Percentiles rank a stretch among this genome's conserved stretches.
Conservation (phyloP, 805 yeast species). For the Brettanomyces nanus region DNA sequence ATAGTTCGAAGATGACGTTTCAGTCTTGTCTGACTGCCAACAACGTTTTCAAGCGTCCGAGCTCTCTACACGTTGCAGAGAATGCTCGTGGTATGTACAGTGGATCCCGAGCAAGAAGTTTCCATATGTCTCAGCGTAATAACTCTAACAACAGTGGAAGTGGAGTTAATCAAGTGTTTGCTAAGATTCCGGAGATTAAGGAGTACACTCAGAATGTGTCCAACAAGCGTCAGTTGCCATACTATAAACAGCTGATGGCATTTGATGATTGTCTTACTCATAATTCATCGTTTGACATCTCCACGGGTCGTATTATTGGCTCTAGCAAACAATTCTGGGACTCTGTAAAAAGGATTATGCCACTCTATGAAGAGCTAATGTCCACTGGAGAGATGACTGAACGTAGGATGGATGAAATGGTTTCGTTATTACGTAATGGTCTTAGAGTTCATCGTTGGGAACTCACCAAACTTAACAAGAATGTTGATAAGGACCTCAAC, state of each 20-base stretch:
- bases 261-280: conserved; percentile 40
- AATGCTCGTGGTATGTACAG: background rate
- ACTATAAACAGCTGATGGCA: conserved; percentile 40
- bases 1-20: conserved; percentile 10
- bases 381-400: conserved; percentile 39
- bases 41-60: conserved; percentile 14
- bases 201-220: conserved; percentile 14
- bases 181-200: conserved; percentile 4
- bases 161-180: background rate
- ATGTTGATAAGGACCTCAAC: conserved; percentile 47
- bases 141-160: conserved; percentile 4
- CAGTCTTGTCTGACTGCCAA: conserved; percentile 16
- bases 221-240: conserved; percentile 35
- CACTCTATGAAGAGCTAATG: conserved; percentile 37
- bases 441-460: conserved; percentile 47
- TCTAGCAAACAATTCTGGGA: conserved; percentile 41
- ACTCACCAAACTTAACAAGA: conserved; percentile 42
- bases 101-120: background rate
- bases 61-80: background rate
- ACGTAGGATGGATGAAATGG: conserved; percentile 35
- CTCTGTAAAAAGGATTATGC: conserved; percentile 40
- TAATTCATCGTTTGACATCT: conserved; percentile 25
- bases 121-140: background rate
- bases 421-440: conserved; percentile 46
- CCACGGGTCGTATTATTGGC: conserved; percentile 27